Base-by-base conservation (phyloP, 768 basidiomycete species). In the Mrakia hoshinonis region DNA sequence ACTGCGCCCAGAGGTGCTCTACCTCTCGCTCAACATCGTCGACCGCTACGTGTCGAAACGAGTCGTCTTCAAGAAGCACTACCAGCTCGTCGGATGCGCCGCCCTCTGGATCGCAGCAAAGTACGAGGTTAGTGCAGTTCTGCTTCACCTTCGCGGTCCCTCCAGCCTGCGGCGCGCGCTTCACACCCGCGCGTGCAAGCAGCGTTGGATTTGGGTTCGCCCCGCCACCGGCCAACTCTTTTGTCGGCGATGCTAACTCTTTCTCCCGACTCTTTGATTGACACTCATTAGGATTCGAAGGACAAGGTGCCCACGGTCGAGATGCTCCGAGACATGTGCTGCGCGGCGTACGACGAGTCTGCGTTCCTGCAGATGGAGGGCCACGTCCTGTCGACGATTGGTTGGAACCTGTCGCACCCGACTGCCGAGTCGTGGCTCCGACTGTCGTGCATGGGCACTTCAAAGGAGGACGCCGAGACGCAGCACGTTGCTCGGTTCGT, bases 291-390 rank as follows among this genome's bases (percentile, higher is more conserved):
- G 81, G 96, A 99, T 77, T 90, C 93, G 29, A 98, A 99, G 80
- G 95, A 98, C 78, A 92, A 94, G 74, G 92, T 98, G 18, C 96
- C 96, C 13, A 91, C 92, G 0, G 90, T 97, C 7, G 88, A 91
- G 77, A 94, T 98, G 74, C 88, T 99, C 67, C 88, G 88, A 54
- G 89, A 92, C 78, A 92, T 96, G 79, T 98, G 96, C 82, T 92
- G 89, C 77, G 89, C 94, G 77, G 92, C 92, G 2, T 98, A 98
- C 80, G 94, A 97, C 79, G 93, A 95, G 80, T 89, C 89, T 3
- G 95, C 95, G 1, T 99, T 99, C 81, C 88, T 97, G 73, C 96
- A 99, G 81, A 97, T 99, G 96, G 96, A 99, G 80, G 89, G 90
- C 5, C 96, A 99, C 77, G 91, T 99, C 65, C 85, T 99, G 49